Evolutionary conservation across 1,284 basidiomycete genomes (phyloP), one percentile per base, ranked within the genome.

Genomic region (Moniliella sp.): DNA sequence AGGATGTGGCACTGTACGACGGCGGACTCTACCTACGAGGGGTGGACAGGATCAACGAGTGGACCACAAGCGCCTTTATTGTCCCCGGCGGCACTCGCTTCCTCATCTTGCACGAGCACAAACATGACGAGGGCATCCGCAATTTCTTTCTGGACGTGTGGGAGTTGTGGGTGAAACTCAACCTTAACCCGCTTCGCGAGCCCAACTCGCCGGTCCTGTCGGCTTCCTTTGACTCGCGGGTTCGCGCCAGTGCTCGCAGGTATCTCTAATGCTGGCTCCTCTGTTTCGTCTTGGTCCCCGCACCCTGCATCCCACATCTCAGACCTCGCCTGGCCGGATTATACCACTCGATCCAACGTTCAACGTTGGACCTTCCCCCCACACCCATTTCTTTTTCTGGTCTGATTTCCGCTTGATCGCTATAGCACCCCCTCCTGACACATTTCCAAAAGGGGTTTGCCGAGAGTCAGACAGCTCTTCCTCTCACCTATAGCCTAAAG

Each of bases 111-210:
- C 55, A 58, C 36, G 54, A 58, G 30, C 53, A 56, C 39, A 53
- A 45, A 33, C 49, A 53, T 29, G 55, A 58, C 39, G 55, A 58
- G 8, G 55, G 55, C 0, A 58, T 58, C 27, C 41, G 50, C 7
- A 50, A 46, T 32, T 58, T 57, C 34, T 48, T 58, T 30, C 40
- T 50, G 26, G 55, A 58, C n/a, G 46, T 50, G n/a, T 58, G 55
- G 55, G 55, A 58, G 33, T 34, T 46, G 9, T 49, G 35, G 33
- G 31, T 53, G 17, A 58, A 58, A 32, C n/a, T n/a, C n/a, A n/a
- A n/a, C n/a, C 30, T 55, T 30, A 58, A 58, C 25, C 55, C 55
- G 3, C 54, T 58, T 33, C 51, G 53, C 32, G 49, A 54, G 4
- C 19, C 35, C 2, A 48, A 57, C 29, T 35, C 36, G 10, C 49